Evolutionary conservation across 2,329 filamentous ascomycete genomes (phyloP).

Genomic region (Botrytis elliptica): DNA sequence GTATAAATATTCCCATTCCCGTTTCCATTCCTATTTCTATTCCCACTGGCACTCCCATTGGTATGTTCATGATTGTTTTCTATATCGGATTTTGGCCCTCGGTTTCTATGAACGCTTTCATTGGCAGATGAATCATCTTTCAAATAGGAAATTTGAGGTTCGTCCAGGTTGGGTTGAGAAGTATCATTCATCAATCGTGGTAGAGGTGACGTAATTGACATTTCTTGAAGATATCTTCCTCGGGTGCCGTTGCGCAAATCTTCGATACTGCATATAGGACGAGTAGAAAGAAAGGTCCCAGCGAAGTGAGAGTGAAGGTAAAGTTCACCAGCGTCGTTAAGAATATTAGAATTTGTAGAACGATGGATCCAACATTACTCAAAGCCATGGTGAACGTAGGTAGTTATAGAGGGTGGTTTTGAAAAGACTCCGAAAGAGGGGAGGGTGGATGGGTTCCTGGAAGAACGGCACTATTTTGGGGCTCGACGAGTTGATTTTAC

Average conservation of each 20-base stretch:
- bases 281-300: constrained; percentile 49
- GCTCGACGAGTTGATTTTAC: background rate
- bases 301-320: constrained; percentile 50
- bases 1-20: constrained; percentile 18
- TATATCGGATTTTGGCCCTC: background rate
- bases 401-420: background rate
- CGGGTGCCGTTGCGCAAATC: constrained; percentile 48
- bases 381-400: constrained; percentile 46
- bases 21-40: background rate
- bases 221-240: constrained; percentile 45
- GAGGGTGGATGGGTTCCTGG: background rate
- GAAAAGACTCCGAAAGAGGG: background rate
- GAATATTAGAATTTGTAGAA: constrained; percentile 53
- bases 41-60: constrained; percentile 21
- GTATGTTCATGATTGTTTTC: constrained; percentile 18
- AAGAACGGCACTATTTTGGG: constrained; percentile 1
- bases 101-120: constrained; percentile 1
- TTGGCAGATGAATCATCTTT: background rate
- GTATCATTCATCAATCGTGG: constrained; percentile 30
- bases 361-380: constrained; percentile 51
- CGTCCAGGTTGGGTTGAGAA: constrained; percentile 42
- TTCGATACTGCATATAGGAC: constrained; percentile 50
- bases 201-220: constrained; percentile 36
- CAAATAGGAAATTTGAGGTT: constrained; percentile 15
- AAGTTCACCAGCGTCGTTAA: constrained; percentile 54